Base-by-base conservation (phyloP, 805 yeast species). In the Nakazawaea ernobii region DNA sequence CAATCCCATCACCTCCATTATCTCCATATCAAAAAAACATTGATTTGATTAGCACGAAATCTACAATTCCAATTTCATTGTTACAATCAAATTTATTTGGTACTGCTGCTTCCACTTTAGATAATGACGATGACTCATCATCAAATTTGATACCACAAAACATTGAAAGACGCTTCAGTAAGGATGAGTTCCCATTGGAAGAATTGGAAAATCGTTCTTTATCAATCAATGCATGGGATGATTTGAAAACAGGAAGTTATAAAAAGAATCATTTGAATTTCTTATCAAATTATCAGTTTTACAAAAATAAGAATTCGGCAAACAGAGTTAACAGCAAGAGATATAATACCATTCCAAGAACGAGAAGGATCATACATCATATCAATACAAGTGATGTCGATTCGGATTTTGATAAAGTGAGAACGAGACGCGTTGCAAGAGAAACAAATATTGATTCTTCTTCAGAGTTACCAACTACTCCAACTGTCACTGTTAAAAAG, bases 381-480 rank as follows among this genome's bases (percentile, higher is more conserved):
- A 50, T 53, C 28, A 56, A 59, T 40, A 60, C 64, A 20, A 65
- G 63, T 46, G 70, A 71, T 35, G 55, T 56, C 24, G 63, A 63
- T n/a, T 58, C 68, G 20, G 68, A 67, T 39, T 59, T 57, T 13
- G 82, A 77, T 46, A 72, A 77, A 56, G 75, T 80, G 33, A 74
- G 85, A 66, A 80, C 86, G 1, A 75, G 86, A 66, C 73, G 84
- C 57, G 63, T 73, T 32, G 74, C 69, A 7, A 73, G 70, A 53
- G 76, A 71, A 49, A 53, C 62, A 11, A 57, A 67, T 8, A 58
- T 52, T 36, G 59, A 60, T 46, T 24, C 40, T 47, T 20, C 24
- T 20, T 20, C 24, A 20, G 24, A 20, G 5, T 20, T 20, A 20
- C 24, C 33, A 4, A 13, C 51, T 8, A 48, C 66, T 28, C 59